Conservation (phyloP, 1,139 yeast species). For the Protomyces macrosporus region DNA sequence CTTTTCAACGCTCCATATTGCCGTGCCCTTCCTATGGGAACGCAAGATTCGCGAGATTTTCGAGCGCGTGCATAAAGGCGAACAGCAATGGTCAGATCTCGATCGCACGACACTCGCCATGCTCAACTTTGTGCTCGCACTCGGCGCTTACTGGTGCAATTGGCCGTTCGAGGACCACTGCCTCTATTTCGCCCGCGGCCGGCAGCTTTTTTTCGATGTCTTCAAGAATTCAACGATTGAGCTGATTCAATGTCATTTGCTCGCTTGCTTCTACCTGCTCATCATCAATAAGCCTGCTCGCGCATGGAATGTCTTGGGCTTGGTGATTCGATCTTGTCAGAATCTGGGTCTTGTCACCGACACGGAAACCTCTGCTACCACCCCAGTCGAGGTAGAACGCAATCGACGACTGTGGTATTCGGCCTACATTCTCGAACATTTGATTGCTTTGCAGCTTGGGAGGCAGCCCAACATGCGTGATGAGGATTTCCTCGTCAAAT, state of each 20-base stretch:
- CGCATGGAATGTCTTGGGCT: constrained; percentile 29
- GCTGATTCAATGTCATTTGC: constrained; percentile 29
- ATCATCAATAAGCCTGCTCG: constrained; percentile 29
- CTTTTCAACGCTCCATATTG: constrained; percentile 24
- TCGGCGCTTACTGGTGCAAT: constrained; percentile 25
- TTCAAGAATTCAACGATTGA: constrained; percentile 30
- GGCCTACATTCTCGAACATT: constrained; percentile 30
- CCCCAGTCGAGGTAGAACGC: constrained; percentile 29
- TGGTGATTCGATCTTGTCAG: constrained; percentile 30
- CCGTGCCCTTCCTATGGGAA: constrained; percentile 22
- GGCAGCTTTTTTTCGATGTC: constrained; percentile 30
- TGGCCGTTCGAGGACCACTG: constrained; percentile 29
- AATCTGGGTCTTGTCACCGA: constrained; percentile 29
- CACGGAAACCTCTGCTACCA: constrained; percentile 25
- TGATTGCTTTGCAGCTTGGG: constrained; percentile 29
- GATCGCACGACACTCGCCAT: constrained; percentile 29
- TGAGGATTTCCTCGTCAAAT: constrained; percentile 26
- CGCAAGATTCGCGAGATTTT: constrained; percentile 16
- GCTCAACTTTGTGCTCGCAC: constrained; percentile 29
- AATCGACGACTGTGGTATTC: constrained; percentile 30
- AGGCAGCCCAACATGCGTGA: constrained; percentile 30
- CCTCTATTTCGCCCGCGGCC: constrained; percentile 30
- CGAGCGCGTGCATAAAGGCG: constrained; percentile 16
- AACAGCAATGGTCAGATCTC: constrained; percentile 22
- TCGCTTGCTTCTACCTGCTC: constrained; percentile 30